phyloP scores from a whole-genome alignment of 2,329 filamentous ascomycete species.

The Aspergillus bombycis region DNA sequence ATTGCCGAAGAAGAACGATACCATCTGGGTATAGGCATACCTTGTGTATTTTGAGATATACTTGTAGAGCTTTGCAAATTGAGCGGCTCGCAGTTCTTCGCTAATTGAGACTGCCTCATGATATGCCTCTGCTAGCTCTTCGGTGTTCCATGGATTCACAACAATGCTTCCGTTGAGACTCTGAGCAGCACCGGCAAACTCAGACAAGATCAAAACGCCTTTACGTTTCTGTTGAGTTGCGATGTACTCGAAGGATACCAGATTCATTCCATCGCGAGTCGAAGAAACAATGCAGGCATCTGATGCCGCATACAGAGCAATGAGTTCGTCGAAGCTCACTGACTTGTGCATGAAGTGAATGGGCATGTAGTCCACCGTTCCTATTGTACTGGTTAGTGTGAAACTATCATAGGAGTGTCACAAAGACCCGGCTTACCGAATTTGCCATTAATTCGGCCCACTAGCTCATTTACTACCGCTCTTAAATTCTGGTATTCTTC shows the following conservation, averaged over 20 bases:
- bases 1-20: neutral
- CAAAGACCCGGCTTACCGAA: conserved; percentile 60
- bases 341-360: conserved; percentile 97
- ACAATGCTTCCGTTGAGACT: conserved; percentile 87
- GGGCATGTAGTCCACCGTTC: conserved; percentile 95
- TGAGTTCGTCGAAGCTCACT: conserved; percentile 87
- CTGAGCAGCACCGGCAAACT: conserved; percentile 92
- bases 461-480: conserved; percentile 90
- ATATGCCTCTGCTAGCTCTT: conserved; percentile 89
- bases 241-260: conserved; percentile 96
- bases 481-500: conserved; percentile 95
- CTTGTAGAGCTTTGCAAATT: conserved; percentile 85
- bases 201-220: conserved; percentile 88
- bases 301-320: conserved; percentile 84
- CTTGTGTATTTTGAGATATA: conserved; percentile 96
- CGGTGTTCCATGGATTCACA: conserved; percentile 96
- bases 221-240: conserved; percentile 85
- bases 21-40: conserved; percentile 35
- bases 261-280: conserved; percentile 93
- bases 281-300: conserved; percentile 88
- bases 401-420: neutral
- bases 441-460: conserved; percentile 91
- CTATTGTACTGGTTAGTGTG: conserved; percentile 33
- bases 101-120: conserved; percentile 95
- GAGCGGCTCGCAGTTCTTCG: conserved; percentile 76